Evolutionary conservation across 2,329 filamentous ascomycete species (phyloP), one percentile per base, ranked within the genome.

Genomic region (Colletotrichum euphorbiae): DNA sequence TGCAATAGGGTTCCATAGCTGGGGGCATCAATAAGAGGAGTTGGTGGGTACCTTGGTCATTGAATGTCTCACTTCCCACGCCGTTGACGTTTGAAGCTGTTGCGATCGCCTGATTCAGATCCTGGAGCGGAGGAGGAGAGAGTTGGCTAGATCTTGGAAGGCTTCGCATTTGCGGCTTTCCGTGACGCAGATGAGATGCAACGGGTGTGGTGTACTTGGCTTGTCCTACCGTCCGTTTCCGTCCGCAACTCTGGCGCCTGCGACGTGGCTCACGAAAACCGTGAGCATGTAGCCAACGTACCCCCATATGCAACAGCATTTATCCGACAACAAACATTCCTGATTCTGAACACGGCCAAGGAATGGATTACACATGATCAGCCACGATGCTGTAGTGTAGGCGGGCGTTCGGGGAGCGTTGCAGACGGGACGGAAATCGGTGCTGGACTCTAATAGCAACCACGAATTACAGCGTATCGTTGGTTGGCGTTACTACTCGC

Each of bases 1-100:
- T 64, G 52, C 65, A 57, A 58, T 40, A 58, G 60, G 60, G 50
- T 64, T 58, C 46, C 45, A 42, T 51, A 58, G 61, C 46, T 65
- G 36, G 24, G 19, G 66, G 48, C 40, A 60, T 55, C 36, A 55
- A 60, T 66, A 50, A 33, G 55, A 42, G 55, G 60, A 67, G 60
- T 67, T 58, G 33, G 33, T 15, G 51, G 33, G 40, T 40, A 54
- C 19, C 31, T 54, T 38, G 31, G 19, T 19, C 17, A 54, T 24
- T 24, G 51, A 40, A 54, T 38, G 31, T 38, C 13, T 40, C 33
- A 6, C 3, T 51, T 54, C 51, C 33, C 51, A 24, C 17, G 8
- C 24, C 51, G 28, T 54, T 21, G 51, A 13, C 19, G n/a, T 19
- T 54, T 6, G 11, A 40, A 54, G n/a, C 11, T 17, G 9, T 38